Evolutionary conservation across 2,329 filamentous ascomycete species (phyloP), one percentile per base, ranked within the genome.

Genomic region (Alternaria longipes): DNA sequence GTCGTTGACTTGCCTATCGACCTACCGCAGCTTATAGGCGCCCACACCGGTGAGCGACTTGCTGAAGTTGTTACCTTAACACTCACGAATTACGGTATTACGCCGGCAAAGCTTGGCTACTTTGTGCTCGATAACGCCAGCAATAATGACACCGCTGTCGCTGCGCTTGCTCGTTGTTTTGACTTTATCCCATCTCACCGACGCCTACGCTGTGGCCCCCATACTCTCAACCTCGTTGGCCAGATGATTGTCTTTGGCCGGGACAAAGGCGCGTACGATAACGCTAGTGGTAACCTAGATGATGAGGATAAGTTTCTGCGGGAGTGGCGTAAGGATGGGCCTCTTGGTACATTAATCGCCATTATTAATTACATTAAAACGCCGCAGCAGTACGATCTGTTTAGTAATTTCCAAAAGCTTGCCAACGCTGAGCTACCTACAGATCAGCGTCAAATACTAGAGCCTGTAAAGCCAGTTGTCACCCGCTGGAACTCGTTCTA

Each of bases 1-100:
- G 8, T 62, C 38, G 11, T 44, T 2, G 54, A 58, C 41, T 14
- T 62, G 9, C 59, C 59, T 54, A 62, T 62, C 36, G 54, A 54
- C n/a, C 44, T 62, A 30, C 54, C 54, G 1, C 36, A 62, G 26
- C 42, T 62, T 5, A 46, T 14, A 24, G 54, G 59, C 41, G 32
- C 54, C n/a, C 44, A 62, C 24, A 54, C 49, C 36, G 42, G 59
- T 9, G 44, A 62, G 42, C 51, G 24, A 22, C 54, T 62, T 12
- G 59, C 54, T 46, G 26, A 54, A 6, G 32, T 45, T n/a, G 42
- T 62, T 24, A 7, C 3, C 5, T 26, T 26, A 28, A 32, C 44
- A 58, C 30, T 12, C 26, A 26, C 26, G 26, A 26, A 26, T 49
- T 62, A 26, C 20, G 22, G 40, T 3, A 41, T 32, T 56, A 53